Percentiles rank a stretch among this genome's conserved stretches.
Evolutionary conservation across 345 rosid species (phyloP).

Genomic region (Populus tremula): DNA sequence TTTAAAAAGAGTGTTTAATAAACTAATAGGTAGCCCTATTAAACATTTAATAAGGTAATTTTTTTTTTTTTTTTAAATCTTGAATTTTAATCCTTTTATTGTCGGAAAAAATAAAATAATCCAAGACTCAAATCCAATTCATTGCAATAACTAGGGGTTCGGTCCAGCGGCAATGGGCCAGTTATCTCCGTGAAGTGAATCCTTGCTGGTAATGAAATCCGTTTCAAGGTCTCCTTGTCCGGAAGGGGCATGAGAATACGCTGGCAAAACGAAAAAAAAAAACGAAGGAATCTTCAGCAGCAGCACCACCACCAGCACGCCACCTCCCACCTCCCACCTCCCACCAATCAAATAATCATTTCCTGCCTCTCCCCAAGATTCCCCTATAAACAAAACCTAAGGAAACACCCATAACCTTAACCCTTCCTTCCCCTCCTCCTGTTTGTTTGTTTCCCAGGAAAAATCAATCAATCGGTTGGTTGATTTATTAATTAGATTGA

Average conservation of each 20-base stretch:
- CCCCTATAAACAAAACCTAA: background rate
- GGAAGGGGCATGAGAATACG: too few species aligned
- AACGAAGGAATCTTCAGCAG: background rate
- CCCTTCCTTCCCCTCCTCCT: background rate
- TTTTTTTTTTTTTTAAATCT: too few species aligned
- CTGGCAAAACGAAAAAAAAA: too few species aligned
- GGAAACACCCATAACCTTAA: background rate
- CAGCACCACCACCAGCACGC: background rate
- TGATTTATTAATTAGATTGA: background rate
- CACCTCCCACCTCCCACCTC: background rate
- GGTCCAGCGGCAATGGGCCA: too few species aligned
- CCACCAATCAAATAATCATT: background rate
- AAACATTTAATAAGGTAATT: too few species aligned
- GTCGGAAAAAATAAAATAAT: background rate
- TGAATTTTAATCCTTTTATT: too few species aligned
- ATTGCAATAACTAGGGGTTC: background rate
- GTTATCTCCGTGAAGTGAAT: too few species aligned
- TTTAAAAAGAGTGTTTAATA: too few species aligned
- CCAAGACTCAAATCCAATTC: background rate
- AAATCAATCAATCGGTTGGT: background rate
- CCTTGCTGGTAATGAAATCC: too few species aligned
- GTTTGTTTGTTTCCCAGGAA: conserved; percentile 5
- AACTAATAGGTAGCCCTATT: too few species aligned
- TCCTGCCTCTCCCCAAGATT: background rate
- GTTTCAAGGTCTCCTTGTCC: too few species aligned